Evolutionary conservation across 2,329 filamentous ascomycete species (phyloP).

Genomic region (Raffaelea ambrosiae): DNA sequence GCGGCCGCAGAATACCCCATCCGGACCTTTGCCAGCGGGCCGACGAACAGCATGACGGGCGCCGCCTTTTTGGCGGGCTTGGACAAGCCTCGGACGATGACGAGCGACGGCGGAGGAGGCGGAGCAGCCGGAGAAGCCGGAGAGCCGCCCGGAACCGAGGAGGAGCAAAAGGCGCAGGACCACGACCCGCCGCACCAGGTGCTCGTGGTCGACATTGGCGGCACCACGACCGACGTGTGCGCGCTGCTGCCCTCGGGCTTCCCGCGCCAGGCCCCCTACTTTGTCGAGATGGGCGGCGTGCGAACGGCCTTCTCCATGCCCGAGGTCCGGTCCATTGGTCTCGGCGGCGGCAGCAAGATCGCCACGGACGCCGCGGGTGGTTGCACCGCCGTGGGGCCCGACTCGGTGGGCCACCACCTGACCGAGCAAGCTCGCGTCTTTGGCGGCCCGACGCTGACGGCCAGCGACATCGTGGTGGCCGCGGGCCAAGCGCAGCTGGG

Average conservation of each 20-base stretch:
- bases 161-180: slow-evolving; percentile 13
- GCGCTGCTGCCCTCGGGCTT: slow-evolving; percentile 53
- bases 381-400: slow-evolving; percentile 13
- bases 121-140: slow-evolving; percentile 17
- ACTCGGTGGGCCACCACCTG: slow-evolving; percentile 29
- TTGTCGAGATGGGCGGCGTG: slow-evolving; percentile 53
- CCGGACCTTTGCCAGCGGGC: slow-evolving; percentile 52
- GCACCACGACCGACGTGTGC: slow-evolving; percentile 58
- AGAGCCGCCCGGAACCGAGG: neutral
- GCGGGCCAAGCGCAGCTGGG: slow-evolving; percentile 12
- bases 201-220: slow-evolving; percentile 57
- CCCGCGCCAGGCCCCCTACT: slow-evolving; percentile 53
- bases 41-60: slow-evolving; percentile 55
- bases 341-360: slow-evolving; percentile 51
- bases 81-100: slow-evolving; percentile 13
- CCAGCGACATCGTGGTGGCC: slow-evolving; percentile 44
- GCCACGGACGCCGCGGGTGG: slow-evolving; percentile 38
- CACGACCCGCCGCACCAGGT: slow-evolving; percentile 17
- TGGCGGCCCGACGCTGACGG: slow-evolving; percentile 45
- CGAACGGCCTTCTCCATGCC: slow-evolving; percentile 52
- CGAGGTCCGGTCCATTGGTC: slow-evolving; percentile 49
- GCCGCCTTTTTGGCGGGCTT: slow-evolving; percentile 47
- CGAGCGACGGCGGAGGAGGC: slow-evolving; percentile 20
- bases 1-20: slow-evolving; percentile 50
- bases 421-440: slow-evolving; percentile 46